Evolutionary conservation across 2,329 filamentous ascomycete genomes (phyloP), one percentile per base, ranked within the genome.

Genomic region (Neospermospora avenae): DNA sequence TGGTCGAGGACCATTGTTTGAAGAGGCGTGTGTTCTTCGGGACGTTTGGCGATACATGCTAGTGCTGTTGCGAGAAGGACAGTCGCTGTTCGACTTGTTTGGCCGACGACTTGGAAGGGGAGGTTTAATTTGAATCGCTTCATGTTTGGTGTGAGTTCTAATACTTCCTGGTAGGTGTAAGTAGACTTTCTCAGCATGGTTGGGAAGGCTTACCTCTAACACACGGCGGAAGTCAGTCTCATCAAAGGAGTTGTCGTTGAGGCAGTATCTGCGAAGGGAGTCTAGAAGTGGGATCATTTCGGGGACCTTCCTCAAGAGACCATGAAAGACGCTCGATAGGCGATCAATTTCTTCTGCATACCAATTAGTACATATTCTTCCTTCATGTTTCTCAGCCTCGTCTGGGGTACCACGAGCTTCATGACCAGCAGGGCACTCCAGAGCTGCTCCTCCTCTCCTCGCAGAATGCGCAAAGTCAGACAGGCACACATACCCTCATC

Each of bases 51-150:
- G 54, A 83, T 72, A 3, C 77, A 78, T 62, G 80, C 79, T 59
- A 83, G 71, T 3, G 77, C 80, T 58, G 81, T 82, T 55, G 79
- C 80, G 16, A 83, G 71, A n/a, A 83, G 76, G 64, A 80, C 75
- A 10, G 80, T 83, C 18, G 79, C 76, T 45, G 79, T 77, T 59
- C 75, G 75, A 61, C 75, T 78, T 60, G 77, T 73, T 10, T 73
- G 72, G 16, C 77, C 78, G 11, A 81, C 75, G 8, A 83, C 72
- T 64, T 81, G 79, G 60, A 81, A 81, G 3, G 81, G 81, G 4
- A 83, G 75, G 61, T 77, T 80, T 22, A 83, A 69, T 44, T 79
- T 78, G n/a, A 82, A 67, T 45, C 79, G 73, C 5, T 76, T 73
- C 58, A 80, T 69, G 22, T 77, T 74, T 42, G 78, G 77, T 58